Evolutionary conservation across 768 basidiomycete species (phyloP), one percentile per base, ranked within the genome.

Genomic region (Clitopilus hobsonii): DNA sequence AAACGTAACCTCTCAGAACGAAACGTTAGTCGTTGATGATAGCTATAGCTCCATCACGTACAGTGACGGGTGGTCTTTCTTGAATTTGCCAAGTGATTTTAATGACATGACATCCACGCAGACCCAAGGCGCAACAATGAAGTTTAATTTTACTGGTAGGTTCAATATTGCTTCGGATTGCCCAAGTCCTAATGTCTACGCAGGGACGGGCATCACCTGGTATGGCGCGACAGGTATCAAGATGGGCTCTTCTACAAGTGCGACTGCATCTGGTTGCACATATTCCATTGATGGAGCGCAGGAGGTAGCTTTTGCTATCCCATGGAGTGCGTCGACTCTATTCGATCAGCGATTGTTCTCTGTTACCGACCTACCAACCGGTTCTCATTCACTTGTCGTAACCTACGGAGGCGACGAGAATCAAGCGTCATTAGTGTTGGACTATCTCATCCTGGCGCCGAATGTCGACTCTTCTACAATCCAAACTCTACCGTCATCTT

Each of bases 171-270:
- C 8, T 6, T 27, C 13, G 14, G n/a, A 14, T 14, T 16, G n/a
- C 24, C 14, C 48, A 16, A 18, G 16, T 49, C 23, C 22, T 49
- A 14, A 49, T 18, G n/a, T 5, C 14, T 18, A 10, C 48, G 2
- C 30, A 70, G 69, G 69, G 0, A 67, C 60, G 5, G 61, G 58
- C 4, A 50, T 69, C 14, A 64, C 54, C 5, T 66, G 65, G 64
- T 38, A 61, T 6, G 63, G 64, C 16, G n/a, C n/a, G n/a, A n/a
- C 55, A 45, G 14, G 51, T 62, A 20, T 65, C 66, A 6, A 57
- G 28, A 10, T 60, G 59, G 23, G 54, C 58, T 4, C 53, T 60
- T 0, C 54, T 58, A 10, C 51, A 56, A 7, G n/a, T n/a, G n/a
- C n/a, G n/a, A n/a, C n/a, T n/a, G 20, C 55, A 7, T 38, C 63